phyloP scores from a whole-genome alignment of 345 rosid species.

The Limnanthes douglasii region DNA sequence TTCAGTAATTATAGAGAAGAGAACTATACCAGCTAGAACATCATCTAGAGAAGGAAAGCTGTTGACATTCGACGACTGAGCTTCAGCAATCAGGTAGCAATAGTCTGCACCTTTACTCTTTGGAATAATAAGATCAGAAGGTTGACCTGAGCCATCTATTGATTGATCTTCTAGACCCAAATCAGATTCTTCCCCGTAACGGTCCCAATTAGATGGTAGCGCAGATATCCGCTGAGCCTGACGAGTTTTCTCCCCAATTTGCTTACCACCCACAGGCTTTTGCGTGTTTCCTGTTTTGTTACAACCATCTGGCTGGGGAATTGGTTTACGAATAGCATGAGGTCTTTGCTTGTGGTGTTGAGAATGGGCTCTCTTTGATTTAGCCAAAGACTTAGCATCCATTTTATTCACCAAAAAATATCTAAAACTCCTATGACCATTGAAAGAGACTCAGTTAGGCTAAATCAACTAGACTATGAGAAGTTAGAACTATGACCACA shows the following conservation, averaged over 20 bases:
- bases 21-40: slow-evolving; percentile 41
- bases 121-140: slow-evolving; percentile 23
- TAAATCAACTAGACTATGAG: no score
- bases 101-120: slow-evolving; percentile 88
- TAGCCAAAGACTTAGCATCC: slow-evolving; percentile 73
- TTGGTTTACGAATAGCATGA: slow-evolving; percentile 31
- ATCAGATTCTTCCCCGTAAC: slow-evolving; percentile 40
- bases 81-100: slow-evolving; percentile 48
- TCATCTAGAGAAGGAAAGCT: slow-evolving; percentile 28
- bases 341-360: slow-evolving; percentile 45
- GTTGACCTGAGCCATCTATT: slow-evolving; percentile 9
- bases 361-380: slow-evolving; percentile 82
- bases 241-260: slow-evolving; percentile 16
- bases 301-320: slow-evolving; percentile 7
- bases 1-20: no score
- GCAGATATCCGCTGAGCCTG: slow-evolving; percentile 20
- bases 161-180: slow-evolving; percentile 10
- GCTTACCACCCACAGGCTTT: slow-evolving; percentile 23
- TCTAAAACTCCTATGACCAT: no score
- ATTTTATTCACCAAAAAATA: no score
- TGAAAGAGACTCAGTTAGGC: no score
- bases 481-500: no score
- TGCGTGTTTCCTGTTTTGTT: slow-evolving; percentile 12
- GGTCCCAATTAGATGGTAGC: slow-evolving; percentile 71
- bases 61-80: slow-evolving; percentile 31